Evolutionary conservation across 2,329 filamentous ascomycete genomes (phyloP).

Genomic region (Fusarium pilosicola): DNA sequence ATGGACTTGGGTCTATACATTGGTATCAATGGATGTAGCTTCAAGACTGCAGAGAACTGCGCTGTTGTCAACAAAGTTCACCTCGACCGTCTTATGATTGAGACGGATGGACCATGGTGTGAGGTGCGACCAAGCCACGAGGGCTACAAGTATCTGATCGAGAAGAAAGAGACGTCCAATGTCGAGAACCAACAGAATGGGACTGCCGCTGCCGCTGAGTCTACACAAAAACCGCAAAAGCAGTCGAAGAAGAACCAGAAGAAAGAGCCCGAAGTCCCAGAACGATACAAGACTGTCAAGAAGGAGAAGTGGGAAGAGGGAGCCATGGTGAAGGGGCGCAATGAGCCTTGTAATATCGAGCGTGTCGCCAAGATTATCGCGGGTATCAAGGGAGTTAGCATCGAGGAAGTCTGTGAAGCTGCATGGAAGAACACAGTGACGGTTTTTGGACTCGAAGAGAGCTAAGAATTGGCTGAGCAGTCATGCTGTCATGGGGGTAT

Average conservation of each 20-base stretch:
- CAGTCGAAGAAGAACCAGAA: constrained; percentile 63
- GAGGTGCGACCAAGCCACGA: constrained; percentile 92
- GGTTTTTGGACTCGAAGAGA: constrained; percentile 76
- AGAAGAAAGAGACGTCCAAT: constrained; percentile 47
- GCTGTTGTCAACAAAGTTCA: constrained; percentile 83
- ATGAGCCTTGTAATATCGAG: constrained; percentile 89
- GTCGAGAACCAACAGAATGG: constrained; percentile 43
- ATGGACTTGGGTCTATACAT: constrained; percentile 86
- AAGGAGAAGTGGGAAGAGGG: constrained; percentile 95
- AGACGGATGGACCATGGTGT: constrained; percentile 98
- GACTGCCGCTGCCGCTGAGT: constrained; percentile 13
- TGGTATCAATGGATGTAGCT: constrained; percentile 94
- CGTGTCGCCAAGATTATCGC: constrained; percentile 91
- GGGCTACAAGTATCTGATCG: constrained; percentile 74
- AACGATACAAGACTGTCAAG: constrained; percentile 85
- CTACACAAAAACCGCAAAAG: constrained; percentile 47
- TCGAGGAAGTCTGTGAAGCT: constrained; percentile 87
- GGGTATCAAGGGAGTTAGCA: constrained; percentile 79
- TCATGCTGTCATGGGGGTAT: constrained; percentile 43
- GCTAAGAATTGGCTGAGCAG: constrained; percentile 27
- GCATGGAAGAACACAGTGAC: constrained; percentile 83
- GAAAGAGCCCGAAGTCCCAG: constrained; percentile 73
- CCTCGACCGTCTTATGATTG: constrained; percentile 85
- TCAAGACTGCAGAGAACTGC: constrained; percentile 94
- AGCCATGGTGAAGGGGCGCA: constrained; percentile 91